Base-by-base conservation (phyloP, 2,329 filamentous ascomycete genomes). In the Lecanicillium sp. region DNA sequence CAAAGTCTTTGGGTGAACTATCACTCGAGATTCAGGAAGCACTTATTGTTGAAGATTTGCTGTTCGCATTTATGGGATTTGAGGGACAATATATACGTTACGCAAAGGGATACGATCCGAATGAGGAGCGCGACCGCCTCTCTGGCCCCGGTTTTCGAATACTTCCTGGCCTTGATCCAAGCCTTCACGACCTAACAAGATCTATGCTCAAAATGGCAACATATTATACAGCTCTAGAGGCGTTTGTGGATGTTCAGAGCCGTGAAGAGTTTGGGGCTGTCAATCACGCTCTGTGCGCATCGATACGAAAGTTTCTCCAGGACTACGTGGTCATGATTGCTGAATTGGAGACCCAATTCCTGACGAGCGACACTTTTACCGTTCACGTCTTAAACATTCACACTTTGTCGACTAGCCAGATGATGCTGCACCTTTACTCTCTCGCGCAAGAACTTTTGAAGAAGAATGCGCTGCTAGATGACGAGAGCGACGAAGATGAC, bases 51-150 rank as follows among this genome's bases (percentile, higher is more conserved):
- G 89, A 95, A 50, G 92, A 98, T 51, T 64, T 98, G 13, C 63
- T 96, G 27, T 95, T 90, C 55, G 88, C 94, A 5, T 94, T 96
- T 51, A 95, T 98, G 89, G 92, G 92, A 17, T 95, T 88, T 47
- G 92, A 98, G 62, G 92, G 92, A n/a, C 88, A 95, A 58, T 96
- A 96, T 56, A 85, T 98, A 45, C 84, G 86, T 40, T 96, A 87
- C 56, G 75, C 75, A 42, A 83, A 86, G 48, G 75, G 76, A 8
- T 96, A 94, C 57, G 81, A 95, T 49, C 87, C 89, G 0, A 67
- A 73, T 3, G 79, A 86, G 37, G 92, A 98, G 63, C 86, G 90
- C 52, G 87, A 94, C 53, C 80, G 89, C 12, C 68, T 98, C 35
- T 74, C 82, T 5, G 92, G 92, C 0, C 92, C 92, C 2, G 66